Base-by-base conservation (phyloP, 2,329 filamentous ascomycete genomes). In the Alternaria panax region DNA sequence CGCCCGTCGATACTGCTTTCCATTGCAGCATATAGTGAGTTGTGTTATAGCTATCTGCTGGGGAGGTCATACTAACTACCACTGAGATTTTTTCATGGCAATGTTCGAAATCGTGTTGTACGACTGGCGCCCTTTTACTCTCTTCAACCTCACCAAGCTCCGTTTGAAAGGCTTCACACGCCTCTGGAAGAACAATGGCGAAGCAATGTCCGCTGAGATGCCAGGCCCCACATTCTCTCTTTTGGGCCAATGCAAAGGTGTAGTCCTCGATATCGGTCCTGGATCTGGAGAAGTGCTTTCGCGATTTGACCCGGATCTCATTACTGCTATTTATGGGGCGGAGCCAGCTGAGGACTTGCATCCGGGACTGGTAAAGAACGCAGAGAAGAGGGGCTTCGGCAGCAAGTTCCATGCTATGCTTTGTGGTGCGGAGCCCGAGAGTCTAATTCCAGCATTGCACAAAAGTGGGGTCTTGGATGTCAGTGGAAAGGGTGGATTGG, bases 271-370 rank as follows among this genome's bases (percentile, higher is more conserved):
- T 57, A 67, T 79, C 34, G 78, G 78, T 11, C 85, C 85, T 0
- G 85, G 85, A 5, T 82, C 78, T 28, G 85, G 86, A 30, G 79
- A 81, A 14, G 81, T 85, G 54, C 77, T 86, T 47, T 74, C 75
- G 0, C 78, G 79, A 45, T 84, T 86, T 60, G 72, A 74, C 52
- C 48, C 77, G 7, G 70, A 78, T 54, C 74, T 78, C 4, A 80
- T 86, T 59, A 78, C 65, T 8, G 75, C 77, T 14, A 80, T 87
- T 42, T 87, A 86, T 62, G 85, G 84, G 43, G 80, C 84, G 1
- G 86, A 87, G 66, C 86, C 86, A 0, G 83, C 82, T 40, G 57
- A 67, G 4, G 77, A 79, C 0, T 74, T 87, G 1, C 85, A 87
- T 58, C 62, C 66, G 0, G 74, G 79, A 3, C 74, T 87, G 5